Conservation (phyloP, 2,329 filamentous ascomycete species). For the Myrmaecium sp. region DNA sequence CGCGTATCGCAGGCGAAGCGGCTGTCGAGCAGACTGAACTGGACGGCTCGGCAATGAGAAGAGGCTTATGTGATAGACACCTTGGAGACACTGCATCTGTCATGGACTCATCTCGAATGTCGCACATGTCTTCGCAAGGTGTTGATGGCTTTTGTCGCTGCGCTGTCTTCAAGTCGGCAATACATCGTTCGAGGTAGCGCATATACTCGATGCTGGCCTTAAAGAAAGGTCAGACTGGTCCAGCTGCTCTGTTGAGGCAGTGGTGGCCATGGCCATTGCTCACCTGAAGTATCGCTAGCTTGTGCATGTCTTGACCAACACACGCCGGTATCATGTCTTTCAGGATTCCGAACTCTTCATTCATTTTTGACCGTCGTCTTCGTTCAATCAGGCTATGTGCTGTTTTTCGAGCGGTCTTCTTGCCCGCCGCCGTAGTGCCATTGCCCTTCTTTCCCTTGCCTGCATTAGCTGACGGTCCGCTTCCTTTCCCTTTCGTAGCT, state of each 20-base stretch:
- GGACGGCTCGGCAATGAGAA: too few species aligned
- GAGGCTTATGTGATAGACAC: too few species aligned
- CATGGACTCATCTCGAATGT: conserved; percentile 1
- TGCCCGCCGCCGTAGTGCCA: conserved; percentile 65
- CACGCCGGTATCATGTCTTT: conserved; percentile 95
- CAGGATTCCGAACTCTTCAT: conserved; percentile 85
- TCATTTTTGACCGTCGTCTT: conserved; percentile 87
- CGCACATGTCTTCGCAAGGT: conserved; percentile 11
- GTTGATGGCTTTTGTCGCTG: too few species aligned
- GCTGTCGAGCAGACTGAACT: too few species aligned
- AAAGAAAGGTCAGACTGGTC: neutral
- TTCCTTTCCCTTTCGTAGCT: conserved; percentile 8
- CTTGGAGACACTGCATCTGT: too few species aligned
- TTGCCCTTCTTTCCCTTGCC: conserved; percentile 56
- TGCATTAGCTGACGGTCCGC: conserved; percentile 13
- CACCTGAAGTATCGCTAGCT: conserved; percentile 86
- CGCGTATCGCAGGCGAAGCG: too few species aligned
- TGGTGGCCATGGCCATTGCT: conserved; percentile 2
- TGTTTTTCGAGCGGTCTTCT: conserved; percentile 89
- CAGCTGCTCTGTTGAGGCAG: neutral
- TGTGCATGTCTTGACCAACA: conserved; percentile 91
- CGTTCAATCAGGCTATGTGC: conserved; percentile 92
- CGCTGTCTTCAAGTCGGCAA: conserved; percentile 66
- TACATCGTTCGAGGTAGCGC: conserved; percentile 80
- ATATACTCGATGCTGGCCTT: conserved; percentile 95